These are phyloP conservation scores for Plantago ovata DNA, from an alignment of 257 asterid genomes.

Conservation along the genomic window DNA sequence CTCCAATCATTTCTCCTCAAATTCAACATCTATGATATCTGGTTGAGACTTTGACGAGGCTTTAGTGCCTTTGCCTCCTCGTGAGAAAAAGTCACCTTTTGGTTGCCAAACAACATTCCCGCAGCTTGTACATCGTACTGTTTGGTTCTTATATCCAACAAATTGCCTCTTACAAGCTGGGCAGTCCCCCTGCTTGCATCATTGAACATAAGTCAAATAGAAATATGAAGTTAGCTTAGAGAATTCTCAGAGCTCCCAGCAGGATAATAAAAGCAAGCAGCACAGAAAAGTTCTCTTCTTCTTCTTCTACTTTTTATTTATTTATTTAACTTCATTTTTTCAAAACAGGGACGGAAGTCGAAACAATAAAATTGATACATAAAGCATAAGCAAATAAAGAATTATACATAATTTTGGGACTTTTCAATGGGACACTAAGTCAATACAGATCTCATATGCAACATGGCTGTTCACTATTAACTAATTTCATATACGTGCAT, in stretches of 20 bases:
- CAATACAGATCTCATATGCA: neutral
- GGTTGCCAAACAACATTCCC: slow-evolving; percentile 96
- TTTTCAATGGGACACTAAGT: neutral
- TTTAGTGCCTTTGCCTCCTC: slow-evolving; percentile 52
- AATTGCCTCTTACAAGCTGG: slow-evolving; percentile 89
- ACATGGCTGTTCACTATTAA: no score
- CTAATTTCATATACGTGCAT: no score
- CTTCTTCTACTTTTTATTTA: no score
- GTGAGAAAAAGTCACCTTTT: slow-evolving; percentile 55
- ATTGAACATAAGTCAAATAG: slow-evolving; percentile 10
- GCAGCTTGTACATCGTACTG: slow-evolving; percentile 77
- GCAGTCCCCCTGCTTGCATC: slow-evolving; percentile 74
- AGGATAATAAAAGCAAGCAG: neutral
- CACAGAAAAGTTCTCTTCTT: no score
- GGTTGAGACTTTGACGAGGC: slow-evolving; percentile 72
- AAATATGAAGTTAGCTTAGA: neutral
- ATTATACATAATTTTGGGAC: neutral
- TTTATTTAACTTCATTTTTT: no score
- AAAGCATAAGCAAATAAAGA: neutral
- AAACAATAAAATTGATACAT: neutral
- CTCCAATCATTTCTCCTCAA: slow-evolving; percentile 73
- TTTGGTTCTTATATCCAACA: slow-evolving; percentile 79
- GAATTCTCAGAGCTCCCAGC: slow-evolving; percentile 4
- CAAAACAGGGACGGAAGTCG: neutral
- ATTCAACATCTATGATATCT: slow-evolving; percentile 85